Evolutionary conservation across 768 basidiomycete species (phyloP).

Genomic region (Naganishia randhawae): DNA sequence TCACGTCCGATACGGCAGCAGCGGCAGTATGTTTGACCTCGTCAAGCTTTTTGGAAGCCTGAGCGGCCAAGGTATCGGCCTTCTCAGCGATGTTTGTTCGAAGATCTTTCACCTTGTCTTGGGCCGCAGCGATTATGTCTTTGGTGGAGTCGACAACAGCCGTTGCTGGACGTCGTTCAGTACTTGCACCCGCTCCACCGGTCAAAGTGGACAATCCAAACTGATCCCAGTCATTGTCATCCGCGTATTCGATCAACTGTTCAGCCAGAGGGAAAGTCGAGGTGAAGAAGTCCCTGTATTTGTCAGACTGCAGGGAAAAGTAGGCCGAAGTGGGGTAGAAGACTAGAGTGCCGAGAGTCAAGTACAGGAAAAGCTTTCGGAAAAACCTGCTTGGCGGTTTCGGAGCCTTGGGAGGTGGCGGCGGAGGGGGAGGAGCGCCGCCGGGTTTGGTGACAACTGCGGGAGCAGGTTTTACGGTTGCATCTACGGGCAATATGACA

Average conservation of each 20-base stretch:
- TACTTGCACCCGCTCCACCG: conserved; percentile 7
- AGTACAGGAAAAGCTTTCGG: conserved; percentile 64
- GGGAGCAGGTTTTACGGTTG: conserved; percentile 24
- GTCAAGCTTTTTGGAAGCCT: conserved; percentile 26
- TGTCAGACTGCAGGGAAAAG: conserved; percentile 68
- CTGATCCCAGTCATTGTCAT: conserved; percentile 72
- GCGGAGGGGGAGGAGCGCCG: conserved; percentile 18
- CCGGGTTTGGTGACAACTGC: conserved; percentile 23
- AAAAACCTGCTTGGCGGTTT: conserved; percentile 50
- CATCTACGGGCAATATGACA: conserved; percentile 14
- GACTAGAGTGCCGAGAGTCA: conserved; percentile 64
- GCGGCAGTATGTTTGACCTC: conserved; percentile 8
- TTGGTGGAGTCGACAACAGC: conserved; percentile 6
- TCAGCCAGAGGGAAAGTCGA: conserved; percentile 74
- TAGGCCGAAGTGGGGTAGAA: conserved; percentile 82
- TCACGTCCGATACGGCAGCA: conserved; percentile 18
- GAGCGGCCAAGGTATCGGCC: conserved; percentile 15
- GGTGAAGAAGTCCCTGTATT: conserved; percentile 81
- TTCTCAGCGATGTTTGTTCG: conserved; percentile 22
- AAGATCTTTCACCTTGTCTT: conserved; percentile 26
- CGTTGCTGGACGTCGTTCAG: neutral
- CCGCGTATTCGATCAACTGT: conserved; percentile 73
- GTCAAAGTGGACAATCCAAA: conserved; percentile 57
- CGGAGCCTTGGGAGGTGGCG: conserved; percentile 24
- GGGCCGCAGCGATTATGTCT: conserved; percentile 11